phyloP scores from a whole-genome alignment of 2,329 filamentous ascomycete species.

The Exophiala dermatitidis region DNA sequence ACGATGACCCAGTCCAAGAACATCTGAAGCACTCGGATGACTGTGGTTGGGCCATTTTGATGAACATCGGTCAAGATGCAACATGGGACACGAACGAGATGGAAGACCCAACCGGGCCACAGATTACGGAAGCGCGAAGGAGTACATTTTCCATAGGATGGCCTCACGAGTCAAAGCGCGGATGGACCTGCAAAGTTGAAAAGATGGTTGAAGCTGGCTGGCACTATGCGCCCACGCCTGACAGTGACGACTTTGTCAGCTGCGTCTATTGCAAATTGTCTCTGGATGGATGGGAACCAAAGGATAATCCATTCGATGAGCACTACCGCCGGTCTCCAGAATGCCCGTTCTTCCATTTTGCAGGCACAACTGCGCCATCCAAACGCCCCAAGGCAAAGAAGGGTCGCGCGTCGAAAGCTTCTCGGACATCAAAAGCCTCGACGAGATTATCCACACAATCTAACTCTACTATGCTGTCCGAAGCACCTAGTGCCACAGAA shows the following conservation, averaged over 20 bases:
- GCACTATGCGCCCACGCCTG: conserved; percentile 79
- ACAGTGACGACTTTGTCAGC: conserved; percentile 80
- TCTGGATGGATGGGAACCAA: conserved; percentile 89
- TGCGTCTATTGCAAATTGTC: conserved; percentile 86
- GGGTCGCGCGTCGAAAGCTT: conserved; percentile 37
- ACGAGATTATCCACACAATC: conserved; percentile 51
- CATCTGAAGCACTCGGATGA: conserved; percentile 74
- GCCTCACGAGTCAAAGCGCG: conserved; percentile 82
- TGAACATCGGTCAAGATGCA: conserved; percentile 53
- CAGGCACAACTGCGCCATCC: conserved; percentile 45
- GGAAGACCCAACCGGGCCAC: conserved; percentile 65
- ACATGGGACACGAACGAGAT: conserved; percentile 54
- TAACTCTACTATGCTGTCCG: conserved; percentile 37
- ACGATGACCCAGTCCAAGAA: conserved; percentile 75
- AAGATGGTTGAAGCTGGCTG: conserved; percentile 91
- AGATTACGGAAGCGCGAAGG: conserved; percentile 68
- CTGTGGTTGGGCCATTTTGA: conserved; percentile 80
- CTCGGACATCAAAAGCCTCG: conserved; percentile 57
- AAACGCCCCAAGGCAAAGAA: conserved; percentile 53
- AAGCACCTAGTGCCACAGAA: conserved; percentile 31
- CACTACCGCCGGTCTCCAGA: conserved; percentile 70
- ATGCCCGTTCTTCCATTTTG: conserved; percentile 75
- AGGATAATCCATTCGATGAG: conserved; percentile 86
- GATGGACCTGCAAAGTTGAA: conserved; percentile 82
- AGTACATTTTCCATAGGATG: conserved; percentile 77